Percentiles rank a stretch among this genome's conserved stretches.
Conservation (phyloP, 805 yeast genomes). For the Pichia paraexigua region DNA sequence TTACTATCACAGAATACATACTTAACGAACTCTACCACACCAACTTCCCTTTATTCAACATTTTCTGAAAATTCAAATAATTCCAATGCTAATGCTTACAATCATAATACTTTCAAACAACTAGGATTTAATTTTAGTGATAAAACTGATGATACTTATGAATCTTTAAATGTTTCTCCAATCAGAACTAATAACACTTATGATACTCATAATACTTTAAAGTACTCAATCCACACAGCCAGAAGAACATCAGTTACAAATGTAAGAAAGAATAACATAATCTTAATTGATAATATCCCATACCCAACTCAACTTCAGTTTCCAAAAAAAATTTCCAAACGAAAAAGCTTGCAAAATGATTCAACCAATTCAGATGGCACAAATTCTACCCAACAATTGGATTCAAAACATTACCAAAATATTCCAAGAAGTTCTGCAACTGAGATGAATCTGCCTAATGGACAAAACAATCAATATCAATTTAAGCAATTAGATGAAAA, state of each 20-base stretch:
- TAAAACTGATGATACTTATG: background rate
- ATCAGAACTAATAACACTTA: background rate
- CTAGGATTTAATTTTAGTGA: background rate
- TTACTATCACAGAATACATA: background rate
- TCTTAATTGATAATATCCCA: constrained; percentile 23
- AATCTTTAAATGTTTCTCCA: background rate
- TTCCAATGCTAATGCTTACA: background rate
- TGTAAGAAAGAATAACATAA: constrained; percentile 11
- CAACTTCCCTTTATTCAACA: background rate
- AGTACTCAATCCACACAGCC: constrained; percentile 1
- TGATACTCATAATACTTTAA: background rate
- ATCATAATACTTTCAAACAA: background rate
- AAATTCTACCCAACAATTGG: background rate
- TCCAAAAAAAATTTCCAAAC: constrained; percentile 22
- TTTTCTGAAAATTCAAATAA: background rate
- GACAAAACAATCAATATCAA: background rate
- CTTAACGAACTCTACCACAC: background rate
- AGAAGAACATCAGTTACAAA: constrained; percentile 1
- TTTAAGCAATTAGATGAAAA: background rate
- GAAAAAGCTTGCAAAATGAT: background rate
- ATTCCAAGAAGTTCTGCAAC: background rate
- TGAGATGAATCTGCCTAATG: background rate
- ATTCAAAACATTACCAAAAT: background rate
- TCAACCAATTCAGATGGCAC: background rate
- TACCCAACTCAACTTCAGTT: constrained; percentile 23